Base-by-base conservation (phyloP, 768 basidiomycete species). In the Neoboletus magnificus region DNA sequence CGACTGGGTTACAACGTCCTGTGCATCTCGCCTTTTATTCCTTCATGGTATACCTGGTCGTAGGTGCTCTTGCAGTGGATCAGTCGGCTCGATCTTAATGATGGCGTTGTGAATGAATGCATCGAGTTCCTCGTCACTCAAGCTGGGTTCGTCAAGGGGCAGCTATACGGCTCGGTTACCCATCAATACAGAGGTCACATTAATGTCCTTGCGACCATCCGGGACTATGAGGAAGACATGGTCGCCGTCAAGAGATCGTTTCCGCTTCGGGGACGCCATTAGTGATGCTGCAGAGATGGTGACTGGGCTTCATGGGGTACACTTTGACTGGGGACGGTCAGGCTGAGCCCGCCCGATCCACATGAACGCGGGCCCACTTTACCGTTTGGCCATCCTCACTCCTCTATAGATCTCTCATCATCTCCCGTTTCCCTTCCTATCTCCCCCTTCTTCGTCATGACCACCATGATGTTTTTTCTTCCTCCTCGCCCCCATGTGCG, bases 51-150 rank as follows among this genome's bases (percentile, higher is more conserved):
- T 59, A 54, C 48, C 27, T 59, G 46, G 23, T 54, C 29, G 46
- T 22, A 50, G 59, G 61, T 25, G 58, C 44, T 13, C 3, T 53
- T n/a, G 57, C 51, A n/a, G n/a, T n/a, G n/a, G n/a, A n/a, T n/a
- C n/a, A n/a, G n/a, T n/a, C n/a, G n/a, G n/a, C n/a, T n/a, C n/a
- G n/a, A n/a, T n/a, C n/a, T 27, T 91, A 7, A 80, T 71, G 54
- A 92, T 89, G 47, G 88, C 84, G 18, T 81, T 74, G 42, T 82
- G 78, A 39, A 94, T 83, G 52, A 92, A 81, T 22, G 83, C 75
- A 30, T 77, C 76, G 41, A 92, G 77, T 2, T 81, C 81, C 45
- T 84, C 83, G 57, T 77, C 50, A n/a, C n/a, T n/a, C n/a, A n/a
- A n/a, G 36, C 39, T 22, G 20, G 16, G 29, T 18, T 53, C 46